Evolutionary conservation across 345 rosid species (phyloP).

Genomic region (Eucalyptus curtisii): DNA sequence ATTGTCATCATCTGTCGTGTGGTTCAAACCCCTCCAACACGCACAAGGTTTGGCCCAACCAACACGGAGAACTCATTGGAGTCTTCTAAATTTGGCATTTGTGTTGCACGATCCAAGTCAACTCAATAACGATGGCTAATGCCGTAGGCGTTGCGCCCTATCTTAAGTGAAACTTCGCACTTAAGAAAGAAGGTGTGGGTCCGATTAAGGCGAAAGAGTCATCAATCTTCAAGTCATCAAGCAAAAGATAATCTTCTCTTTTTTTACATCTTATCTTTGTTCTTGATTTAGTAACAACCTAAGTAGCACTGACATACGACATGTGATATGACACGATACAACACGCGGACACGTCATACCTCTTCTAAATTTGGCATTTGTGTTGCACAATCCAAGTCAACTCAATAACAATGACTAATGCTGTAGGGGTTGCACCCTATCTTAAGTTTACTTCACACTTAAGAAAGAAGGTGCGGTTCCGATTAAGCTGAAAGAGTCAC

Average conservation of each 20-base stretch:
- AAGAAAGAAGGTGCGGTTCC: neutral
- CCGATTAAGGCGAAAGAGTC: neutral
- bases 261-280: neutral
- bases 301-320: too few relatives aligned
- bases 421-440: neutral
- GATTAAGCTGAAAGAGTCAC: neutral
- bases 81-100: neutral
- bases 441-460: neutral
- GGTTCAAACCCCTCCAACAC: neutral
- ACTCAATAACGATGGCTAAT: neutral
- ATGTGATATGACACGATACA: accelerated
- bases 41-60: neutral
- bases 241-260: neutral
- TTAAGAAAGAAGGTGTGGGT: neutral
- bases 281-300: neutral
- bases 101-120: neutral
- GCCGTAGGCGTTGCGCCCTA: neutral
- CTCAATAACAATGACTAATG: neutral
- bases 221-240: neutral
- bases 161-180: neutral
- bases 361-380: neutral
- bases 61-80: neutral
- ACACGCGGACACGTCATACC: accelerated
- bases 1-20: neutral
- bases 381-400: neutral